Evolutionary conservation across 306 rosid species (phyloP).

Genomic region (Oxytropis ochrocephala): DNA sequence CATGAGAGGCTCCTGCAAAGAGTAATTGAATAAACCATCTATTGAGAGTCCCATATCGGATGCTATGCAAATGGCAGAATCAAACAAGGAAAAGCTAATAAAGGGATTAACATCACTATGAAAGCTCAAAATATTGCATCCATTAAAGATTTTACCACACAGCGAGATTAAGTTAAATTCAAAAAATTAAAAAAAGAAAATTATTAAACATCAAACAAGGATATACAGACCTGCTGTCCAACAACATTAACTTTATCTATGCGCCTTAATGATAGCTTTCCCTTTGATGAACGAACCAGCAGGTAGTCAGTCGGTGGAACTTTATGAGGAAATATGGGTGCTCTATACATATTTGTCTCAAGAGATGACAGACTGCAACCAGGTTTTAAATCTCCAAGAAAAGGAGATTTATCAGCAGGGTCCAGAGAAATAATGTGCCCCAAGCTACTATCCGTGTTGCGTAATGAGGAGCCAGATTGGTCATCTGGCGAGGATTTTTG

Average conservation of each 20-base stretch:
- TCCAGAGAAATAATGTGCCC: slow-evolving; percentile 81
- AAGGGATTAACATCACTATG: background rate
- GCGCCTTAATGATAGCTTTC: slow-evolving; percentile 83
- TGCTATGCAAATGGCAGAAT: background rate
- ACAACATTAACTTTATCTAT: slow-evolving; percentile 77
- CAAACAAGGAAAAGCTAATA: slow-evolving; percentile 5
- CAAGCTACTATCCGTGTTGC: slow-evolving; percentile 54
- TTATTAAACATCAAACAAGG: slow-evolving; percentile 3
- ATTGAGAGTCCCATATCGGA: too few species aligned
- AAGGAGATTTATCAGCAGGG: slow-evolving; percentile 95
- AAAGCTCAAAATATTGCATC: slow-evolving; percentile 2
- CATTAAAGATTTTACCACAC: background rate
- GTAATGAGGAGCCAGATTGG: slow-evolving; percentile 67
- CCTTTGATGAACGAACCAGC: slow-evolving; percentile 91
- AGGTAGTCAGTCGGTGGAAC: slow-evolving; percentile 80
- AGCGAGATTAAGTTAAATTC: background rate
- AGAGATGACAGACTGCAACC: slow-evolving; percentile 81
- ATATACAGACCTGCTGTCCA: slow-evolving; percentile 82
- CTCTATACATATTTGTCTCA: slow-evolving; percentile 95
- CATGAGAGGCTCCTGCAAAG: slow-evolving; percentile 90
- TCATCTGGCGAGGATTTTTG: slow-evolving; percentile 83
- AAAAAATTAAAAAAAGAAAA: background rate
- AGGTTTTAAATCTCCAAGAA: slow-evolving; percentile 82
- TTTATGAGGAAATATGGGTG: slow-evolving; percentile 89
- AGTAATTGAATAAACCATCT: slow-evolving; percentile 10